Percentiles rank a stretch among this genome's conserved stretches.
Conservation (phyloP, 2,329 filamentous ascomycete species). For the Neopestalotiopsis sp. region DNA sequence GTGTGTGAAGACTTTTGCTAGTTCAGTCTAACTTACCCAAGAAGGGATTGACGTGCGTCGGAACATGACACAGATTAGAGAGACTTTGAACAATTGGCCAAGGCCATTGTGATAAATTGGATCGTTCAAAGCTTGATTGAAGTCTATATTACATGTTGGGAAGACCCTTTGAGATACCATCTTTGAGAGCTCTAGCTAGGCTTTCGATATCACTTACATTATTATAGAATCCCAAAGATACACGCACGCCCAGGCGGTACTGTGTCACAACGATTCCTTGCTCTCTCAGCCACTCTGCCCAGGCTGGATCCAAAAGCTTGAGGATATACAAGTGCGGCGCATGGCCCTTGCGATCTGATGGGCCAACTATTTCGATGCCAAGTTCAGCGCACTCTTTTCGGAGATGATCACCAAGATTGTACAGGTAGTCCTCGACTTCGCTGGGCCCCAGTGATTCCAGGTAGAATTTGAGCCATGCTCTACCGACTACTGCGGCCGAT, state of each 20-base stretch:
- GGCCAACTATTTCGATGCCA: slow-evolving; percentile 29
- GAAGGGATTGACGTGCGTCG: too few species aligned
- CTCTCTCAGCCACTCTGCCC: not conserved
- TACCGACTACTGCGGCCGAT: slow-evolving; percentile 27
- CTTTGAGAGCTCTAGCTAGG: not conserved
- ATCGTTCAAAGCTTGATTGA: too few species aligned
- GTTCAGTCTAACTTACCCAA: too few species aligned
- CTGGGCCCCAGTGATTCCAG: slow-evolving; percentile 28
- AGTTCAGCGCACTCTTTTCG: slow-evolving; percentile 24
- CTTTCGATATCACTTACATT: not conserved
- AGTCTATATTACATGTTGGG: not conserved
- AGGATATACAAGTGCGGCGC: slow-evolving; percentile 37
- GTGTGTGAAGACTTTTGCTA: too few species aligned
- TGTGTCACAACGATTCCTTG: not conserved
- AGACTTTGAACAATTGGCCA: too few species aligned
- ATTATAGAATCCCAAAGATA: not conserved
- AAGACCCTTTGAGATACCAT: not conserved
- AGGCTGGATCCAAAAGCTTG: slow-evolving; percentile 20
- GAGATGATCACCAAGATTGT: slow-evolving; percentile 29
- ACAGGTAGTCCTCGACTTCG: slow-evolving; percentile 33
- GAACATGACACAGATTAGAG: too few species aligned
- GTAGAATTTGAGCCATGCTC: slow-evolving; percentile 32
- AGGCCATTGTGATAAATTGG: too few species aligned
- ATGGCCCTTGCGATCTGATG: slow-evolving; percentile 23
- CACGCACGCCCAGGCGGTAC: not conserved